Evolutionary conservation across 1,284 basidiomycete species (phyloP).

Genomic region (Rhodotorula sp.): DNA sequence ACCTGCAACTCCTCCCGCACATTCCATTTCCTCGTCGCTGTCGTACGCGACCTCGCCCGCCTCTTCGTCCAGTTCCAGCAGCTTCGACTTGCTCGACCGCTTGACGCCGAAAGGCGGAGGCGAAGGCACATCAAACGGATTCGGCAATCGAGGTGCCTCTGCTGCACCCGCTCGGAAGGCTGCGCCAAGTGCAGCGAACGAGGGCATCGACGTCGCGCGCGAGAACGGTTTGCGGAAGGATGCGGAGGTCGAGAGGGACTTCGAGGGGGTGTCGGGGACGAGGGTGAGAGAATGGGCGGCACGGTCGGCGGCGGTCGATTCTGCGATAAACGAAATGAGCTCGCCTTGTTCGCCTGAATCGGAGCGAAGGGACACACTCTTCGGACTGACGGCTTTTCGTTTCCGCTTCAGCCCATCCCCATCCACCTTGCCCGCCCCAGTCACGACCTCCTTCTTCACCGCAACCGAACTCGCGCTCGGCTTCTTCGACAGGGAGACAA

Average conservation of each 20-base stretch:
- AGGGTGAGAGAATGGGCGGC: slow-evolving; percentile 15
- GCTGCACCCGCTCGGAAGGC: slow-evolving; percentile 33
- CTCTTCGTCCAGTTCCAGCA: neutral
- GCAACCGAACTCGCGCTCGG: neutral
- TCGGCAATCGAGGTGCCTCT: neutral
- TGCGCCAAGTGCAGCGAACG: slow-evolving; percentile 39
- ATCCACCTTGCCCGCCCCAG: neutral
- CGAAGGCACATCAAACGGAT: slow-evolving; percentile 7
- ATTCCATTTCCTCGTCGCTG: slow-evolving; percentile 5
- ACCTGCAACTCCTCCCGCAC: no score
- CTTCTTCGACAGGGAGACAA: slow-evolving; percentile 30
- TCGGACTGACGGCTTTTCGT: slow-evolving; percentile 29
- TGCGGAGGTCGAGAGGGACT: neutral
- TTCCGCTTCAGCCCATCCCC: slow-evolving; percentile 14
- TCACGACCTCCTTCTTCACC: slow-evolving; percentile 8
- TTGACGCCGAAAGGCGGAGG: neutral
- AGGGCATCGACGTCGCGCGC: slow-evolving; percentile 24
- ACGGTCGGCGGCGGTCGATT: slow-evolving; percentile 2
- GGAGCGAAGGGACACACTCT: slow-evolving; percentile 19
- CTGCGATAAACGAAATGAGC: neutral
- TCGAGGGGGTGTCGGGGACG: slow-evolving; percentile 36
- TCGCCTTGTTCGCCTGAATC: no score
- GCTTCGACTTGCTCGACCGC: no score
- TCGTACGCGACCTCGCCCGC: slow-evolving; percentile 2
- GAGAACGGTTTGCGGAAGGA: slow-evolving; percentile 25